Evolutionary conservation across 352 stramenopile species (phyloP).

Genomic region (Phytopythium delawarense): DNA sequence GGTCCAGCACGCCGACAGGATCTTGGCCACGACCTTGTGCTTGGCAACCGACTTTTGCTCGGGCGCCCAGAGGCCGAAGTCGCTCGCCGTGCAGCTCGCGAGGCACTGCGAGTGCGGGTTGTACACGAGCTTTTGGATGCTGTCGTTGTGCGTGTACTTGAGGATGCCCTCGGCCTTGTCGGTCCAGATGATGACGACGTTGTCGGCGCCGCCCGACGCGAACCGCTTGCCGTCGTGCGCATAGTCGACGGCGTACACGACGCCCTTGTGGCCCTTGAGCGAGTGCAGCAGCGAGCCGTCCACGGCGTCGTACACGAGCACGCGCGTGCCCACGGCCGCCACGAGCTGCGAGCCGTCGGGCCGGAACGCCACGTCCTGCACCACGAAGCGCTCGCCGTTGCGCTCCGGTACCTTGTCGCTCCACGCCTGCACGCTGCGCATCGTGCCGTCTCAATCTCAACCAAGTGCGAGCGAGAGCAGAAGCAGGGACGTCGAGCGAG

Average conservation of each 20-base stretch:
- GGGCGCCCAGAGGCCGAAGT: constrained; percentile 93
- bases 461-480: not conserved
- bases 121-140: constrained; percentile 91
- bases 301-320: constrained; percentile 91
- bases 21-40: constrained; percentile 93
- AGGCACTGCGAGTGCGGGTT: constrained; percentile 91
- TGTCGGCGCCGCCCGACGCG: constrained; percentile 90
- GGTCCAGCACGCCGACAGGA: constrained; percentile 90
- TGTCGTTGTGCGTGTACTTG: constrained; percentile 96
- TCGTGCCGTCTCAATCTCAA: constrained; percentile 10
- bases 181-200: constrained; percentile 97
- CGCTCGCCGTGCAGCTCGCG: constrained; percentile 89
- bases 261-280: constrained; percentile 89
- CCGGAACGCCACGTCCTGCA: constrained; percentile 89
- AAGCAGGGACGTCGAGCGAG: not conserved
- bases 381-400: constrained; percentile 82
- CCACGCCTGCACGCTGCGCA: constrained; percentile 80
- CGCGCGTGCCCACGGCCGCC: constrained; percentile 86
- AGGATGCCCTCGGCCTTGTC: constrained; percentile 92
- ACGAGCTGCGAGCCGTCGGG: constrained; percentile 89
- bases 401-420: constrained; percentile 85
- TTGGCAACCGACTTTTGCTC: constrained; percentile 94
- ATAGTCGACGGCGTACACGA: constrained; percentile 92
- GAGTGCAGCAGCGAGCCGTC: constrained; percentile 90
- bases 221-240: constrained; percentile 90